Conservation (phyloP, 192 early-diverging fungal species). For the Fimicolochytrium jonesii region DNA sequence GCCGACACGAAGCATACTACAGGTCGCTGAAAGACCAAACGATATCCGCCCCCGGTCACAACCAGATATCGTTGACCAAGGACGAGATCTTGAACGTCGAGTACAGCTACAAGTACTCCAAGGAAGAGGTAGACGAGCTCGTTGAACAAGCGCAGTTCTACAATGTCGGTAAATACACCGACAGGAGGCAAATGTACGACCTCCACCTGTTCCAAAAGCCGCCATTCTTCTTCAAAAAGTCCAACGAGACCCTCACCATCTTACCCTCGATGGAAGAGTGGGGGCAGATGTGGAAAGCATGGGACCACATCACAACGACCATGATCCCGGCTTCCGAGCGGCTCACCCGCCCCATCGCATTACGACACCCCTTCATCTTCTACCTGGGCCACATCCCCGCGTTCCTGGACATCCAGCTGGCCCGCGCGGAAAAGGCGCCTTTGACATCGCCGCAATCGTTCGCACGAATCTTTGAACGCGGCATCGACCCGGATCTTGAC, state of each 20-base stretch:
- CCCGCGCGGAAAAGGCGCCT: constrained; percentile 28
- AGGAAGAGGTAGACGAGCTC: constrained; percentile 37
- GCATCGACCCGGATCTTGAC: constrained; percentile 87
- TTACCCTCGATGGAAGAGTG: constrained; percentile 70
- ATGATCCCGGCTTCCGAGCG: constrained; percentile 51
- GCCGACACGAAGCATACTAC: constrained; percentile 80
- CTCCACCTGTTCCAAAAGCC: constrained; percentile 45
- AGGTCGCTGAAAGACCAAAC: constrained; percentile 48
- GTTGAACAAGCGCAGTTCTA: constrained; percentile 31
- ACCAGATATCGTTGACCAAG: constrained; percentile 46
- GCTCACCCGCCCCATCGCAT: constrained; percentile 67
- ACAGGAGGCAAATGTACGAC: constrained; percentile 35
- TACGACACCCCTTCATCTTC: constrained; percentile 87
- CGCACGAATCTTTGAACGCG: constrained; percentile 85
- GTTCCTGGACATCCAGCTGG: constrained; percentile 44
- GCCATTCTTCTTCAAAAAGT: constrained; percentile 25
- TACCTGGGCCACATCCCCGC: constrained; percentile 81
- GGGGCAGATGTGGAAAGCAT: constrained; percentile 73
- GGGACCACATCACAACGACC: constrained; percentile 64
- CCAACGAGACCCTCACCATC: not conserved
- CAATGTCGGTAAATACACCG: constrained; percentile 38
- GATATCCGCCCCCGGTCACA: constrained; percentile 38
- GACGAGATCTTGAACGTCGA: constrained; percentile 87
- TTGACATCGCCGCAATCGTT: constrained; percentile 61
- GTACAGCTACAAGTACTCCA: constrained; percentile 81